A percentile compares a stretch with the other conserved stretches of the same genome.
Evolutionary conservation across 352 stramenopile genomes (phyloP).

Genomic region (Globisporangium sylvaticum): DNA sequence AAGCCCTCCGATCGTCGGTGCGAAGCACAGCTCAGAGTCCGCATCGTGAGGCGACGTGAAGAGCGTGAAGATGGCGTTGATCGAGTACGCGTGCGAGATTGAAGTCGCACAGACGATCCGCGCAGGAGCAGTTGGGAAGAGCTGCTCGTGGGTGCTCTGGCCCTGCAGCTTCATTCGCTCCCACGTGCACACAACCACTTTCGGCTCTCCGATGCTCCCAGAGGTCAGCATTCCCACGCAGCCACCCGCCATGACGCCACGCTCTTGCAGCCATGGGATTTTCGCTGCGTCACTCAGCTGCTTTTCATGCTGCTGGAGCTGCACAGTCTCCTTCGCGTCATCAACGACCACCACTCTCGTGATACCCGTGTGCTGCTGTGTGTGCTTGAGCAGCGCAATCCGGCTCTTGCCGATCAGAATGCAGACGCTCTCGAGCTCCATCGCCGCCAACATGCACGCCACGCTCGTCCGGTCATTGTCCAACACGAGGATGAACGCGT

Average conservation of each 20-base stretch:
- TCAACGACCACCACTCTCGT: slow-evolving; percentile 55
- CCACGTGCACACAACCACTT: slow-evolving; percentile 78
- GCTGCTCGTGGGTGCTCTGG: slow-evolving; percentile 63
- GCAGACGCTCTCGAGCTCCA: slow-evolving; percentile 59
- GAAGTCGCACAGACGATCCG: slow-evolving; percentile 75
- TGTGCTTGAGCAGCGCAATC: slow-evolving; percentile 38
- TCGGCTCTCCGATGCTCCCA: slow-evolving; percentile 69
- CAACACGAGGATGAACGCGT: slow-evolving; percentile 66
- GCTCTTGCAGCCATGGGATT: slow-evolving; percentile 33
- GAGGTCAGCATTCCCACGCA: slow-evolving; percentile 83
- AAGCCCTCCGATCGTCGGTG: slow-evolving; percentile 39
- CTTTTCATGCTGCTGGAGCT: slow-evolving; percentile 13
- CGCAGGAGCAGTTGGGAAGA: slow-evolving; percentile 59
- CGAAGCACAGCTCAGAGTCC: slow-evolving; percentile 70
- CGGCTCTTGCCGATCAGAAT: slow-evolving; percentile 48
- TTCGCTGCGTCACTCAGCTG: not conserved
- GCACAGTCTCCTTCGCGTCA: slow-evolving; percentile 20
- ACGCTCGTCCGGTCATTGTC: slow-evolving; percentile 74
- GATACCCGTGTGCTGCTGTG: slow-evolving; percentile 56
- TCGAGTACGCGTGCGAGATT: slow-evolving; percentile 82
- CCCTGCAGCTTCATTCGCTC: slow-evolving; percentile 73
- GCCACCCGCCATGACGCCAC: slow-evolving; percentile 27
- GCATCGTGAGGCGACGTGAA: slow-evolving; percentile 60
- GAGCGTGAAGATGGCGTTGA: slow-evolving; percentile 83
- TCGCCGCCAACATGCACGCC: slow-evolving; percentile 65